A percentile compares a stretch with the other conserved stretches of the same genome.
Conservation (phyloP, 2,329 filamentous ascomycete genomes). For the Xylaria polymorpha region DNA sequence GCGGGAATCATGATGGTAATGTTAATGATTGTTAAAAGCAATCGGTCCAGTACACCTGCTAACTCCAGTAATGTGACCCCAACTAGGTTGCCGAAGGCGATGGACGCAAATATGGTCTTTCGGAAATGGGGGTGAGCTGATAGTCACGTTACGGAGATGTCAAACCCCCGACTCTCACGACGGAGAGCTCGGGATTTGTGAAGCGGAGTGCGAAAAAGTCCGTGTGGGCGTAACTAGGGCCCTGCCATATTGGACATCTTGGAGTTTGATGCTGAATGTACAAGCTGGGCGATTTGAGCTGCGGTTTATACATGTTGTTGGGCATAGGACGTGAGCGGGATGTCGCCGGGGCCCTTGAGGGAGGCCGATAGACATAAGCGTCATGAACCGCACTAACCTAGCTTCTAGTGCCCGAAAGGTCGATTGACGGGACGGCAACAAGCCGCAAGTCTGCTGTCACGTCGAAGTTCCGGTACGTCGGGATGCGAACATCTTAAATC, state of each 20-base stretch:
- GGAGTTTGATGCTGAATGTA: neutral
- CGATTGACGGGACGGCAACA: neutral
- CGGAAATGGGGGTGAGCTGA: neutral
- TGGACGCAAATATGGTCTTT: neutral
- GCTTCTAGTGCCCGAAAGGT: neutral
- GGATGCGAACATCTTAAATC: slow-evolving; percentile 11
- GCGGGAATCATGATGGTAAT: too few relatives aligned
- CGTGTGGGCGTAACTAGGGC: neutral
- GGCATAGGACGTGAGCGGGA: neutral
- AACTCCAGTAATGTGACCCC: neutral
- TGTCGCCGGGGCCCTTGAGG: neutral
- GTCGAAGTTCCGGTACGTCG: neutral
- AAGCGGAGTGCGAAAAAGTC: neutral
- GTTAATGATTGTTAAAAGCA: too few relatives aligned
- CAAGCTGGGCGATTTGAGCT: neutral
- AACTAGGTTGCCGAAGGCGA: neutral
- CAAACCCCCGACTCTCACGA: neutral
- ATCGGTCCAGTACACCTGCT: neutral
- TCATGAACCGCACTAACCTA: neutral
- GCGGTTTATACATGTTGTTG: too few relatives aligned
- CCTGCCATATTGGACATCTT: neutral
- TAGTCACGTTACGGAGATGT: neutral
- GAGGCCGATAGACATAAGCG: neutral
- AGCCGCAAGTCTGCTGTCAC: neutral
- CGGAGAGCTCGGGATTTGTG: neutral